Conservation (phyloP, 169 alveolate genomes). For the Cryptosporidium felis region DNA sequence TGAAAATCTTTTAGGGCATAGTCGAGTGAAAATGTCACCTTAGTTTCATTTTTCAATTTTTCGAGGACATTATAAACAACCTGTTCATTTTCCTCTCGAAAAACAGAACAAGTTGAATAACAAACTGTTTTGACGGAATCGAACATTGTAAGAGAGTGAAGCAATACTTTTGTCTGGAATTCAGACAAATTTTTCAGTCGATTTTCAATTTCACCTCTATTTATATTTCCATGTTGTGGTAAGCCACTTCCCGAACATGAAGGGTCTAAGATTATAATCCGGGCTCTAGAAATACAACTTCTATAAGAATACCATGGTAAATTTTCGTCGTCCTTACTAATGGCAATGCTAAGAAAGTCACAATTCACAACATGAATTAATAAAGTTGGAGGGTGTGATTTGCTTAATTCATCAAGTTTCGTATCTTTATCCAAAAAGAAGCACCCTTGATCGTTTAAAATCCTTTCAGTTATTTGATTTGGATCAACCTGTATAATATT, state of each 20-base stretch:
- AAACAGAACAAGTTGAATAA: constrained; percentile 79
- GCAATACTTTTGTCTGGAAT: constrained; percentile 73
- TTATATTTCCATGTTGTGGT: constrained; percentile 66
- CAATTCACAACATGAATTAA: constrained; percentile 5
- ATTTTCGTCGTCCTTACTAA: background rate
- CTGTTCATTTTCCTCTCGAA: constrained; percentile 76
- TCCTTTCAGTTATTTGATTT: background rate
- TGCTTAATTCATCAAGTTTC: background rate
- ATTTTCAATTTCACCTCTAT: background rate
- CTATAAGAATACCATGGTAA: constrained; percentile 53
- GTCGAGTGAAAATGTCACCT: constrained; percentile 16
- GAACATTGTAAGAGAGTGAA: constrained; percentile 74
- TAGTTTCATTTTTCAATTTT: background rate
- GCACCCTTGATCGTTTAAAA: constrained; percentile 20
- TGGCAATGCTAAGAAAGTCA: background rate
- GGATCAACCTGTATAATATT: background rate
- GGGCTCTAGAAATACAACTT: background rate
- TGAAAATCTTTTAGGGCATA: background rate
- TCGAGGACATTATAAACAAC: constrained; percentile 66
- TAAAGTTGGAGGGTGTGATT: background rate
- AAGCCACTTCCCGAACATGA: constrained; percentile 81
- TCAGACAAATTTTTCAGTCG: constrained; percentile 73
- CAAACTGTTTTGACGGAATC: constrained; percentile 66
- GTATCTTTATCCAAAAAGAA: constrained; percentile 18
- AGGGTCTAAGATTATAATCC: constrained; percentile 73